Conservation (phyloP, 768 basidiomycete species). For the Kockovaella imperatae region DNA sequence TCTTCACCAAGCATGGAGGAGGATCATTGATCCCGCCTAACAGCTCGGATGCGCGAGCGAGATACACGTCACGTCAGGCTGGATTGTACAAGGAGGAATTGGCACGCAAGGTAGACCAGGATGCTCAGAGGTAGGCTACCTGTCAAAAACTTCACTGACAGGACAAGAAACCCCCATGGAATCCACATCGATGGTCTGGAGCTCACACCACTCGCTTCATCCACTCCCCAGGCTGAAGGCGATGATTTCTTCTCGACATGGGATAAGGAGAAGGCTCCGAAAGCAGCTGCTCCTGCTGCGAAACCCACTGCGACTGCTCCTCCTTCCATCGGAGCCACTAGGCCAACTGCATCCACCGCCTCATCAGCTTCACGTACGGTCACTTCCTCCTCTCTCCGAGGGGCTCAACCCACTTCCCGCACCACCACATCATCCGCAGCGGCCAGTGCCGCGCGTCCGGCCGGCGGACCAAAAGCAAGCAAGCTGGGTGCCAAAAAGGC, state of each 20-base stretch:
- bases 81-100: slow-evolving; percentile 90
- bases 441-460: slow-evolving; percentile 47
- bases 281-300: slow-evolving; percentile 47
- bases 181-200: slow-evolving; percentile 76
- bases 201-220: slow-evolving; percentile 33
- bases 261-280: slow-evolving; percentile 67
- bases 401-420: slow-evolving; percentile 20
- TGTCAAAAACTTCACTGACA: neutral
- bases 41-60: slow-evolving; percentile 74
- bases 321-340: slow-evolving; percentile 49
- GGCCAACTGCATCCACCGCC: slow-evolving; percentile 45
- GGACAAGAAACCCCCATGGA: slow-evolving; percentile 63
- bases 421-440: slow-evolving; percentile 48
- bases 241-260: slow-evolving; percentile 97
- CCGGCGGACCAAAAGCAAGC: slow-evolving; percentile 58
- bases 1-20: slow-evolving; percentile 82
- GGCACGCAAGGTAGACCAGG: slow-evolving; percentile 67
- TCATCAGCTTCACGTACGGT: slow-evolving; percentile 45
- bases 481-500: slow-evolving; percentile 79
- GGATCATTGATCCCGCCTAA: slow-evolving; percentile 53
- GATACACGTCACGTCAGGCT: slow-evolving; percentile 75
- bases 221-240: slow-evolving; percentile 37
- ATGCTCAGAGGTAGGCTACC: slow-evolving; percentile 55
- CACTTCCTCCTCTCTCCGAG: slow-evolving; percentile 46
- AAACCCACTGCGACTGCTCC: slow-evolving; percentile 34